These are phyloP conservation scores for Lojkania enalia DNA, from an alignment of 2,329 filamentous ascomycete genomes.

Conservation along the genomic window DNA sequence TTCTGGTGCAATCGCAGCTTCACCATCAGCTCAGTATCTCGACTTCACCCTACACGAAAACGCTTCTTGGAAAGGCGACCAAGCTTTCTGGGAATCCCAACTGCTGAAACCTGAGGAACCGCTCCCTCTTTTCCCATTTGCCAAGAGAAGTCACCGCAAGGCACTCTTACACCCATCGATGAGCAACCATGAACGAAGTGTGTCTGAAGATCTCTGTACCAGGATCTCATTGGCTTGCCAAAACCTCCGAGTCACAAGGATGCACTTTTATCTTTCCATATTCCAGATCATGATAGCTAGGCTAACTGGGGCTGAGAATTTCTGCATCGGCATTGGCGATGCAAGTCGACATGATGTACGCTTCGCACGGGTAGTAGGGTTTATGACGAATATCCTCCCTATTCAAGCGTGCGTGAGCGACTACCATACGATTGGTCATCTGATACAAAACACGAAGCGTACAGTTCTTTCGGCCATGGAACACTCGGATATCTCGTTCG, in stretches of 20 bases:
- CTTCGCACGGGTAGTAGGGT: slow-evolving; percentile 46
- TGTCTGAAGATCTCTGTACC: slow-evolving; percentile 7
- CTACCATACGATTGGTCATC: neutral
- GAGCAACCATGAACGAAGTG: too few relatives aligned
- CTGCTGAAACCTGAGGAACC: too few relatives aligned
- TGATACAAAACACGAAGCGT: neutral
- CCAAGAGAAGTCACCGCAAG: too few relatives aligned
- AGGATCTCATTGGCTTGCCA: slow-evolving; percentile 26
- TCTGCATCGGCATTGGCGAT: slow-evolving; percentile 56
- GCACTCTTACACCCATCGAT: too few relatives aligned
- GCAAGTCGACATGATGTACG: slow-evolving; percentile 44
- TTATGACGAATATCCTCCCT: slow-evolving; percentile 56
- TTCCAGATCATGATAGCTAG: slow-evolving; percentile 34
- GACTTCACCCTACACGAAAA: too few relatives aligned
- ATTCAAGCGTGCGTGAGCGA: slow-evolving; percentile 42
- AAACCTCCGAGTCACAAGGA: slow-evolving; percentile 41
- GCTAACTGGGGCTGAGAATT: slow-evolving; percentile 40
- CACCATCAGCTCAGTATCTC: too few relatives aligned
- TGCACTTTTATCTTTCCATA: slow-evolving; percentile 53
- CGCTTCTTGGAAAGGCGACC: too few relatives aligned
- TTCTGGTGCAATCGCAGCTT: too few relatives aligned
- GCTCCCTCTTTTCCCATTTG: too few relatives aligned
- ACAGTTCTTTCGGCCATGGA: too few relatives aligned
- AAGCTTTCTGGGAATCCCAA: too few relatives aligned
- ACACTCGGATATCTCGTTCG: too few relatives aligned